Evolutionary conservation across 306 rosid genomes (phyloP).

Genomic region (Medicago truncatula): MtrunA17r5.0-ANR NC_053042.1:53885001-53885500

Average conservation of each 20-base stretch:
- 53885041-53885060: constrained; percentile 83
- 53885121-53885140: constrained; percentile 84
- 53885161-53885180: constrained; percentile 76
- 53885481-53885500: constrained; percentile 85
- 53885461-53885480: constrained; percentile 96
- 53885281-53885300: constrained; percentile 78
- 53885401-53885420: constrained; percentile 51
- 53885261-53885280: constrained; percentile 95
- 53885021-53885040: constrained; percentile 84
- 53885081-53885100: constrained; percentile 66
- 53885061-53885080: constrained; percentile 82
- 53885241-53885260: constrained; percentile 87
- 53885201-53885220: constrained; percentile 9
- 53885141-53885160: constrained; percentile 92
- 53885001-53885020: constrained; percentile 91
- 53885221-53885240: constrained; percentile 43
- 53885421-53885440: constrained; percentile 91
- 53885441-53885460: constrained; percentile 98
- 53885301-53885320: constrained; percentile 92
- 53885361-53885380: background rate
- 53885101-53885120: constrained; percentile 83
- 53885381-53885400: background rate
- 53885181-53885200: background rate
- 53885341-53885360: constrained; percentile 23
- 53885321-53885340: constrained; percentile 80